A percentile compares a stretch with the other conserved stretches of the same genome.
Conservation (phyloP, 176 grass and related monocot species). For the Oryza officinalis region DNA sequence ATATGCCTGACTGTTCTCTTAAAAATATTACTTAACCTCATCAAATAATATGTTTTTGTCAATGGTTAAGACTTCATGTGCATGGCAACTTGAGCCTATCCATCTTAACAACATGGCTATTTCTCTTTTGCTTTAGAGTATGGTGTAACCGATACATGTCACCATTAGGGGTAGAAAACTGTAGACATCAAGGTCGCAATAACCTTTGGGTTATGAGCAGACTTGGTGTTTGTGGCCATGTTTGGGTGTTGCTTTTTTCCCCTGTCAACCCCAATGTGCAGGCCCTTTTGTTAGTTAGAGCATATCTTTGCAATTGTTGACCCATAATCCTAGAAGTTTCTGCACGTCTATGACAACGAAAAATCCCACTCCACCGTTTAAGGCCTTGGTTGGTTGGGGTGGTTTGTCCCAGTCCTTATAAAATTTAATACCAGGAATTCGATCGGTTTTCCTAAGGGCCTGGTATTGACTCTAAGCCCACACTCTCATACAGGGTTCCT, state of each 20-base stretch:
- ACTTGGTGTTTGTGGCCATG: background rate
- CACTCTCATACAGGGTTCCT: background rate
- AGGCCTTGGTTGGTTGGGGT: too few species aligned
- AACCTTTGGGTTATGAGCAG: slow-evolving; percentile 11
- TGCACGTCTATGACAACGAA: background rate
- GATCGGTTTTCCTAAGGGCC: background rate
- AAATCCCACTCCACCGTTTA: background rate
- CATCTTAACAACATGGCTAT: background rate
- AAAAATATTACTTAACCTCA: background rate
- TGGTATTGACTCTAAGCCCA: background rate
- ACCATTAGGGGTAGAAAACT: background rate
- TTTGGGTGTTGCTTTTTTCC: background rate
- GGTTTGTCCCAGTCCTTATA: background rate
- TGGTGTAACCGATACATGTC: background rate
- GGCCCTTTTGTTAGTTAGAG: background rate
- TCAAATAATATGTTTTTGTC: background rate
- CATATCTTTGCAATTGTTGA: background rate
- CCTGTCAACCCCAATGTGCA: background rate
- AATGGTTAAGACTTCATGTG: background rate
- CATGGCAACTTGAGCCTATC: background rate
- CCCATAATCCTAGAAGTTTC: slow-evolving; percentile 11
- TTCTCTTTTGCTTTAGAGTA: slow-evolving; percentile 23
- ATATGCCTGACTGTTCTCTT: slow-evolving; percentile 15
- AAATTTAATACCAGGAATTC: slow-evolving; percentile 16
- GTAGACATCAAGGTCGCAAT: background rate